These are phyloP conservation scores for Yamadazyma sp. DNA, from an alignment of 1,139 yeast species.

Conservation along the genomic window DNA sequence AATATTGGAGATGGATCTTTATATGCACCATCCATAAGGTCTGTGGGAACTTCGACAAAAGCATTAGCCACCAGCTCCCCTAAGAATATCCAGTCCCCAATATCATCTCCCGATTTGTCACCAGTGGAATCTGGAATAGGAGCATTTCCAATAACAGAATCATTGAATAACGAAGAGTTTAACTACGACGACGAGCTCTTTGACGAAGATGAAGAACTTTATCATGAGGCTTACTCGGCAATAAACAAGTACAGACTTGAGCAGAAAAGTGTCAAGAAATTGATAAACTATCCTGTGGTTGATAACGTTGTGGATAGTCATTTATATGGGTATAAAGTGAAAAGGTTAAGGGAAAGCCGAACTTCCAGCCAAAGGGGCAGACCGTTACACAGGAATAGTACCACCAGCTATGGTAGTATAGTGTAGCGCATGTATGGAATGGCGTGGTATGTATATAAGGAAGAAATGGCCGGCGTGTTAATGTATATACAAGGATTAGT, in stretches of 20 bases:
- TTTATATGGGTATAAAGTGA: constrained; percentile 44
- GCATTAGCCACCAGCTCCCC: constrained; percentile 34
- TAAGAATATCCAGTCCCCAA: constrained; percentile 22
- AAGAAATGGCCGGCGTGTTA: background rate
- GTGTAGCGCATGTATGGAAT: constrained; percentile 4
- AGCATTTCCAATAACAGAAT: constrained; percentile 25
- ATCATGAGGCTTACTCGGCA: constrained; percentile 32
- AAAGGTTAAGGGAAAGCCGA: constrained; percentile 30
- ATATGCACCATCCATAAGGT: constrained; percentile 32
- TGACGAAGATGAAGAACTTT: constrained; percentile 43
- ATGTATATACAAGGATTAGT: constrained; percentile 15
- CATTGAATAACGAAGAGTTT: constrained; percentile 25
- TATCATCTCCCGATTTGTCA: constrained; percentile 25
- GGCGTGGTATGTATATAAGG: too few species aligned
- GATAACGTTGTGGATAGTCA: constrained; percentile 46
- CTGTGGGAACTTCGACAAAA: constrained; percentile 30
- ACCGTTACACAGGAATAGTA: constrained; percentile 7
- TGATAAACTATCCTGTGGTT: constrained; percentile 46
- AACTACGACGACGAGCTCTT: constrained; percentile 36
- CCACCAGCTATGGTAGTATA: constrained; percentile 14
- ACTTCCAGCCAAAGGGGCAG: constrained; percentile 13
- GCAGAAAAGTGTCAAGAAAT: constrained; percentile 32
- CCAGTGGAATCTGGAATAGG: constrained; percentile 12
- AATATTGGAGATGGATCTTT: constrained; percentile 17
- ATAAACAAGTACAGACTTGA: constrained; percentile 43